Evolutionary conservation across 495 filamentous ascomycete genomes (phyloP), one percentile per base, ranked within the genome.

Genomic region (Aspergillus asperescens): DNA sequence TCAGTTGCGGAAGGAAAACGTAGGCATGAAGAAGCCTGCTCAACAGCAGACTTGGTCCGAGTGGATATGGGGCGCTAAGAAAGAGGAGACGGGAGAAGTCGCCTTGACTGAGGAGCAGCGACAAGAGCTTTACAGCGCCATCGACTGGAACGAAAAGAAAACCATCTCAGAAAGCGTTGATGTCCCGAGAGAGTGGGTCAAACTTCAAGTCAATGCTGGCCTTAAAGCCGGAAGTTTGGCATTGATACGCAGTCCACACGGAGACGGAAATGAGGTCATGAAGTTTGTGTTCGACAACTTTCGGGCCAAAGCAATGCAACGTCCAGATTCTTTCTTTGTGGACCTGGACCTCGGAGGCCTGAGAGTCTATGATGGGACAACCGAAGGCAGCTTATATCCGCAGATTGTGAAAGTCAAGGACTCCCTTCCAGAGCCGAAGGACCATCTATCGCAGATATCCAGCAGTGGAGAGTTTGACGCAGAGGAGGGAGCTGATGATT

Each of bases 131-230:
- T 98, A 98, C 62, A 88, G 89, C 57, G 94, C 89, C 28, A 98
- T 98, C 57, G 90, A 96, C 62, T 98, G 90, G 87, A 88, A 98
- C 59, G 93, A 98, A 72, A 96, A 96, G 76, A 87, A 90, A 44
- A 84, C 84, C 3, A 77, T 98, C 27, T 75, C 88, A 0, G 91
- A 93, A 55, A 84, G 84, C 48, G 86, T 98, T 22, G 91, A 97
- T 62, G 77, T 88, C 42, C 93, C 93, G 0, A 81, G 86, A 39
- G 94, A 98, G 54, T 88, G 87, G 45, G 80, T 96, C 48, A 95
- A 96, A 70, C 73, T 96, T 62, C 88, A 96, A 65, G 73, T 97
- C 51, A 88, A 97, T 59, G 83, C 92, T 27, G 88, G 87, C 38
- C 82, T 98, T 20, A 86, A 84, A 45, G 93, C 90, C 6, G 93